These are phyloP conservation scores for Lichina pygmaea DNA, from an alignment of 495 filamentous ascomycete species.

Conservation along the genomic window DNA sequence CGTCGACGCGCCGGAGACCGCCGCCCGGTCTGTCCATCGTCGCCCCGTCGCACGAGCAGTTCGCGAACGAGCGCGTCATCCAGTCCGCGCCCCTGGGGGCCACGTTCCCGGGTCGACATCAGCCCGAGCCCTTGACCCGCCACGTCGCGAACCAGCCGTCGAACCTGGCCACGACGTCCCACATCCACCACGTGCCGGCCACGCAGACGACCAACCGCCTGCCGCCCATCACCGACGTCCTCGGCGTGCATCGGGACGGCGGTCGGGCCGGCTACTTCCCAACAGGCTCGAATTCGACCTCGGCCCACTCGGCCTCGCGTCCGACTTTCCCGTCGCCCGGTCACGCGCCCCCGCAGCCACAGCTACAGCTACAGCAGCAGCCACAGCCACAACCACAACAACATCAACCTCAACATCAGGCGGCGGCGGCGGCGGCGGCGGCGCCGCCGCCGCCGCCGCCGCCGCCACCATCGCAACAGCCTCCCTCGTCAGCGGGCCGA, in stretches of 20 bases:
- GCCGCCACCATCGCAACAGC: neutral
- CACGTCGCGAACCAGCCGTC: conserved; percentile 69
- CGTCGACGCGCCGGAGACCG: conserved; percentile 46
- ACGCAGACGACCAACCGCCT: conserved; percentile 77
- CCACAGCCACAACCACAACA: no score
- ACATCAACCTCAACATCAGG: neutral
- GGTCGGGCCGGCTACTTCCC: conserved; percentile 7
- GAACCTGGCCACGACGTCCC: conserved; percentile 61
- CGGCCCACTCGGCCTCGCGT: conserved; percentile 39
- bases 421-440: neutral
- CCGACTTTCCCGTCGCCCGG: conserved; percentile 59
- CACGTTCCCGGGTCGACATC: conserved; percentile 76
- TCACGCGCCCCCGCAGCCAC: conserved; percentile 20
- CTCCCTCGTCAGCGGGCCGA: conserved; percentile 12
- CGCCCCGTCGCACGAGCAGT: conserved; percentile 85
- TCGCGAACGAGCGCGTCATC: conserved; percentile 85
- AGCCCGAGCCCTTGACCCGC: conserved; percentile 54
- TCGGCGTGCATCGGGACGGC: conserved; percentile 26
- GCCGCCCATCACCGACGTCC: conserved; percentile 79
- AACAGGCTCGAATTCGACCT: conserved; percentile 13
- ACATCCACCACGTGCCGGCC: conserved; percentile 78
- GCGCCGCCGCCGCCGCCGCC: neutral
- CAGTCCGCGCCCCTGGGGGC: conserved; percentile 92
- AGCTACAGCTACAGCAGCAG: conserved; percentile 15
- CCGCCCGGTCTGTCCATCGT: conserved; percentile 84